Conservation (phyloP, 73 alveolate genomes). For the Effrenium voratum region DNA sequence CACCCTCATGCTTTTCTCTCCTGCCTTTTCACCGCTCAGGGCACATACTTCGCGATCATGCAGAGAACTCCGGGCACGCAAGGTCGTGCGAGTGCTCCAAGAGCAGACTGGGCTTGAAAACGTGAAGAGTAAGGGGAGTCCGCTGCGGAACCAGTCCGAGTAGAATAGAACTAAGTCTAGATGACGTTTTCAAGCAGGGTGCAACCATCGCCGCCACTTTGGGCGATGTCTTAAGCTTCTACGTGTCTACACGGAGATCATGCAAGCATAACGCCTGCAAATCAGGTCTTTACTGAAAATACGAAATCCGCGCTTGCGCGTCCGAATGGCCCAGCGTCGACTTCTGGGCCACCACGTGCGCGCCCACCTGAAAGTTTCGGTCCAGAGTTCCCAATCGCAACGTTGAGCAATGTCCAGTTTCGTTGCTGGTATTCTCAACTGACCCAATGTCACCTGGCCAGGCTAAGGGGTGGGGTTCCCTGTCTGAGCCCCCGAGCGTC, state of each 20-base stretch:
- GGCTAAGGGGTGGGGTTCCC: neutral
- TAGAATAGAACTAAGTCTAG: too few species aligned
- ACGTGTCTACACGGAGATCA: neutral
- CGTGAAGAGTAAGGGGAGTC: too few species aligned
- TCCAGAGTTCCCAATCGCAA: neutral
- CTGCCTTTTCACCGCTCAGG: too few species aligned
- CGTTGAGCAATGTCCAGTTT: neutral
- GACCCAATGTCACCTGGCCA: neutral
- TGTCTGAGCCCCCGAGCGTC: slow-evolving; percentile 26
- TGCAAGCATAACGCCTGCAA: too few species aligned
- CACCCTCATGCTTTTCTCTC: too few species aligned
- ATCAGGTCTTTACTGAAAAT: slow-evolving; percentile 57
- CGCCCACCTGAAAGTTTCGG: slow-evolving; percentile 39
- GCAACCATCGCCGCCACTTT: slow-evolving; percentile 15
- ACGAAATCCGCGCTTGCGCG: slow-evolving; percentile 56
- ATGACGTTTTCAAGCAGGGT: too few species aligned
- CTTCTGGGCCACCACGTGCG: slow-evolving; percentile 88
- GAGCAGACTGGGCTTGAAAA: too few species aligned
- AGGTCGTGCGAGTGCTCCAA: too few species aligned
- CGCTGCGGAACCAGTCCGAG: neutral
- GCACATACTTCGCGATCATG: too few species aligned
- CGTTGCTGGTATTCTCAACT: neutral
- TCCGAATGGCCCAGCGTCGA: slow-evolving; percentile 75
- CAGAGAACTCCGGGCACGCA: too few species aligned
- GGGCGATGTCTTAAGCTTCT: slow-evolving; percentile 2